Percentiles rank a stretch among this genome's conserved stretches.
Evolutionary conservation across 495 filamentous ascomycete species (phyloP).

Genomic region (Aspergillus bertholletiae): DNA sequence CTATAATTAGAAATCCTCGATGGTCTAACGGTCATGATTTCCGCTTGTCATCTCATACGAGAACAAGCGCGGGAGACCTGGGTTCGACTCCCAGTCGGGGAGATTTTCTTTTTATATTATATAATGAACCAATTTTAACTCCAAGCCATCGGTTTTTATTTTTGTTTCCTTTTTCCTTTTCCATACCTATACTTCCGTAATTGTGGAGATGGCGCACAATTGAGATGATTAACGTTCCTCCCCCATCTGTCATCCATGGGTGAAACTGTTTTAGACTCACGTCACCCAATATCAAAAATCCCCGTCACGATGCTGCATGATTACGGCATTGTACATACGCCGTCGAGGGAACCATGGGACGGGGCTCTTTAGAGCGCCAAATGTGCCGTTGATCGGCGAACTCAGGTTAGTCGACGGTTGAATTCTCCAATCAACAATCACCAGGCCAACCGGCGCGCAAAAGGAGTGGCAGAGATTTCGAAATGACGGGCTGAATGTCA

Average conservation of each 20-base stretch:
- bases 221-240: neutral
- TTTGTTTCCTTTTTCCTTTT: neutral
- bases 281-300: neutral
- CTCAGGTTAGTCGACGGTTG: neutral
- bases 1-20: conserved; percentile 17
- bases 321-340: neutral
- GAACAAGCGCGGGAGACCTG: conserved; percentile 22
- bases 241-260: neutral
- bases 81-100: conserved; percentile 24
- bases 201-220: neutral
- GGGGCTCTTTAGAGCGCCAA: neutral
- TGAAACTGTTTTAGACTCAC: neutral
- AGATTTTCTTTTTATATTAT: conserved; percentile 7
- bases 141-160: too few relatives aligned
- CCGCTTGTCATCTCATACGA: conserved; percentile 32
- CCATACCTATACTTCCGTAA: neutral
- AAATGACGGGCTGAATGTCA: neutral
- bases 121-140: too few relatives aligned
- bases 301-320: neutral
- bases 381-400: neutral
- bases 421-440: neutral
- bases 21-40: conserved; percentile 45
- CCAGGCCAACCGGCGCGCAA: neutral
- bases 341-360: too few relatives aligned
- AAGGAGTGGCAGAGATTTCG: neutral